Conservation (phyloP, 176 grass and related monocot genomes). For the Cocos nucifera region DNA sequence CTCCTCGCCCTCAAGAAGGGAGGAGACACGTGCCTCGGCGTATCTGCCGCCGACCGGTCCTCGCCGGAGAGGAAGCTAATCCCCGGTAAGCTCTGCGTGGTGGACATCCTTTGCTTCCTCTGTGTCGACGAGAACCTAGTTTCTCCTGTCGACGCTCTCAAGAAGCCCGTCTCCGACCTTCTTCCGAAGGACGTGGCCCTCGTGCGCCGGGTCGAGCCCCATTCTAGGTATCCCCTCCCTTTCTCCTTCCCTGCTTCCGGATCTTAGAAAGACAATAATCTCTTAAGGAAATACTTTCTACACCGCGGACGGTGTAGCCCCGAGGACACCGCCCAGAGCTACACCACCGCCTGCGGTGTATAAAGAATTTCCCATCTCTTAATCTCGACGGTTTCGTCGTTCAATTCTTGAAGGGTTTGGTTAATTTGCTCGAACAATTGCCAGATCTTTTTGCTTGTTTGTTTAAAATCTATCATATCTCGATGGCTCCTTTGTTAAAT, state of each 20-base stretch:
- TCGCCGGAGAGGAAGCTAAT: slow-evolving; percentile 17
- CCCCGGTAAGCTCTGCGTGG: slow-evolving; percentile 31
- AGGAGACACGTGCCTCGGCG: slow-evolving; percentile 29
- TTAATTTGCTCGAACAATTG: too few species aligned
- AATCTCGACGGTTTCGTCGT: too few species aligned
- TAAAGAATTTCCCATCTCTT: too few species aligned
- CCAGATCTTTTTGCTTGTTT: too few species aligned
- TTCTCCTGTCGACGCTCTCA: slow-evolving; percentile 29
- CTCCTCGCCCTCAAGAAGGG: slow-evolving; percentile 41
- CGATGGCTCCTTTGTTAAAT: too few species aligned
- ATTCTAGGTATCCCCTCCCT: slow-evolving; percentile 29
- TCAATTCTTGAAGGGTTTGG: too few species aligned
- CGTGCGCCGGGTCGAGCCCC: slow-evolving; percentile 42
- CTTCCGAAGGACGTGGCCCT: slow-evolving; percentile 41
- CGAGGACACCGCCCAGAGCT: too few species aligned
- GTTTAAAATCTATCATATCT: neutral
- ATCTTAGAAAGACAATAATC: too few species aligned
- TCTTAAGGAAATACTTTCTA: too few species aligned
- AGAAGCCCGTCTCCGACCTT: slow-evolving; percentile 39
- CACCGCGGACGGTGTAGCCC: too few species aligned
- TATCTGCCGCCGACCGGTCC: slow-evolving; percentile 17
- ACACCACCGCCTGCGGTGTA: too few species aligned
- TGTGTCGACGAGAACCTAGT: slow-evolving; percentile 35
- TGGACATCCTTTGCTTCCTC: slow-evolving; percentile 73
- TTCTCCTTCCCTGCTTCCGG: too few species aligned